phyloP scores from a whole-genome alignment of 257 asterid genomes.

The Forsythia viridissima region DNA sequence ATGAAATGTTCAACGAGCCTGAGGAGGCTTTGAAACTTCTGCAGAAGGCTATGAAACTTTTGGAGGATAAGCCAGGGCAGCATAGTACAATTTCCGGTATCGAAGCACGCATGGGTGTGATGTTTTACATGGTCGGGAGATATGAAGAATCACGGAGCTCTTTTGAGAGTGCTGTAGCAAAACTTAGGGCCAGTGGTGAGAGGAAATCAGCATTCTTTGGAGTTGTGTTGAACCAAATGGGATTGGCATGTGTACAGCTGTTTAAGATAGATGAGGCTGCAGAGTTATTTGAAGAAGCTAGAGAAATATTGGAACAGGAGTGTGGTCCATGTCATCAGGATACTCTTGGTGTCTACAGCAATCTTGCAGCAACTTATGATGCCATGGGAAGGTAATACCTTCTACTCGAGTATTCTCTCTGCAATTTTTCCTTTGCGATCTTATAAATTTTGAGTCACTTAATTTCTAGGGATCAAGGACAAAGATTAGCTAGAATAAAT shows the following conservation, averaged over 20 bases:
- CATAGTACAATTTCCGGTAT: slow-evolving; percentile 94
- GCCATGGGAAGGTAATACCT: slow-evolving; percentile 93
- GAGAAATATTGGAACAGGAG: slow-evolving; percentile 85
- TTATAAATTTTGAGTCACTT: neutral
- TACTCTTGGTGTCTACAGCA: slow-evolving; percentile 94
- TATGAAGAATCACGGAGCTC: slow-evolving; percentile 83
- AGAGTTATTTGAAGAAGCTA: slow-evolving; percentile 95
- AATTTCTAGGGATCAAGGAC: neutral
- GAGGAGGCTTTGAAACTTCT: slow-evolving; percentile 93
- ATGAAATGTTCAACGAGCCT: slow-evolving; percentile 90
- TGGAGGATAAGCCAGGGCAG: slow-evolving; percentile 98
- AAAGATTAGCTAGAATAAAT: neutral
- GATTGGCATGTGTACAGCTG: slow-evolving; percentile 88
- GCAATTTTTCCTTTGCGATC: slow-evolving; percentile 3
- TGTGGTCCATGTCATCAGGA: slow-evolving; percentile 96
- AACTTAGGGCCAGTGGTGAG: slow-evolving; percentile 87
- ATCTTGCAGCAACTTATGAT: slow-evolving; percentile 97
- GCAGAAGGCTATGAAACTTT: slow-evolving; percentile 81
- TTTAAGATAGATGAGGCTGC: slow-evolving; percentile 98
- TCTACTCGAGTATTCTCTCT: neutral
- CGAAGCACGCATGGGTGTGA: slow-evolving; percentile 96
- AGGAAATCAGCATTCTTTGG: slow-evolving; percentile 97
- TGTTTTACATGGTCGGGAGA: slow-evolving; percentile 85
- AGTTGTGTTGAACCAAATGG: slow-evolving; percentile 96
- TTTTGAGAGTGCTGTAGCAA: slow-evolving; percentile 75